A percentile compares a stretch with the other conserved stretches of the same genome.
phyloP scores from a whole-genome alignment of 2,329 filamentous ascomycete genomes.

The Epichloe typhina region DNA sequence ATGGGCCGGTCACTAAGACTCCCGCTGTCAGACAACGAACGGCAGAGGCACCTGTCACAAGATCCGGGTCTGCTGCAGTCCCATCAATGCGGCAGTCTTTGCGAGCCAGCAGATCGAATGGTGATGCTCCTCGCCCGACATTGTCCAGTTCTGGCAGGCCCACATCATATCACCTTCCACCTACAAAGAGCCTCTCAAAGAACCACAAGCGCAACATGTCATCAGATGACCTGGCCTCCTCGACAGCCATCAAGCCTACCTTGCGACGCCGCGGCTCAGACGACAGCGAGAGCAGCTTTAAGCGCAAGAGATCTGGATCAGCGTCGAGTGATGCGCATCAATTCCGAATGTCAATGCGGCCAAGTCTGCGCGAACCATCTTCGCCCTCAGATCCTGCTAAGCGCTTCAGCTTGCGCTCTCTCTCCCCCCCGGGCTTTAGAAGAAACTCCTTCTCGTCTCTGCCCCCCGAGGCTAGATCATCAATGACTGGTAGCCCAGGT shows the following conservation, averaged over 20 bases:
- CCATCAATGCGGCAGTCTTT: conserved; percentile 14
- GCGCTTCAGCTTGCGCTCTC: conserved; percentile 56
- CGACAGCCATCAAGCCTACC: conserved; percentile 16
- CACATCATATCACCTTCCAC: conserved; percentile 17
- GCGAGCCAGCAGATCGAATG: conserved; percentile 8
- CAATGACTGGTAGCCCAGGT: conserved; percentile 8
- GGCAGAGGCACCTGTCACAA: neutral
- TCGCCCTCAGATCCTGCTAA: conserved; percentile 28
- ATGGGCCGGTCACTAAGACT: neutral
- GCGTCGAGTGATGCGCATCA: conserved; percentile 32
- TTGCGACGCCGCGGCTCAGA: conserved; percentile 45
- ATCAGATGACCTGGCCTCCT: conserved; percentile 11
- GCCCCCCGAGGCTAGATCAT: conserved; percentile 21
- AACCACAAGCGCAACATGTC: conserved; percentile 14
- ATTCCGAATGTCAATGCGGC: conserved; percentile 65
- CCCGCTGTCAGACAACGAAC: neutral
- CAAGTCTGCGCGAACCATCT: conserved; percentile 12
- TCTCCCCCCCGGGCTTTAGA: conserved; percentile 53
- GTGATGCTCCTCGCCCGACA: conserved; percentile 3
- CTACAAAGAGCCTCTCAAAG: conserved; percentile 8
- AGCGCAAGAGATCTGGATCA: conserved; percentile 39
- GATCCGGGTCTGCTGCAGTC: neutral
- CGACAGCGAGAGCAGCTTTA: conserved; percentile 74
- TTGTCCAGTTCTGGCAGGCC: conserved; percentile 12
- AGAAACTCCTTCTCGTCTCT: conserved; percentile 27